These are phyloP conservation scores for Cutaneotrichosporon mucoides DNA, from an alignment of 1,284 basidiomycete genomes.

Conservation along the genomic window DNA sequence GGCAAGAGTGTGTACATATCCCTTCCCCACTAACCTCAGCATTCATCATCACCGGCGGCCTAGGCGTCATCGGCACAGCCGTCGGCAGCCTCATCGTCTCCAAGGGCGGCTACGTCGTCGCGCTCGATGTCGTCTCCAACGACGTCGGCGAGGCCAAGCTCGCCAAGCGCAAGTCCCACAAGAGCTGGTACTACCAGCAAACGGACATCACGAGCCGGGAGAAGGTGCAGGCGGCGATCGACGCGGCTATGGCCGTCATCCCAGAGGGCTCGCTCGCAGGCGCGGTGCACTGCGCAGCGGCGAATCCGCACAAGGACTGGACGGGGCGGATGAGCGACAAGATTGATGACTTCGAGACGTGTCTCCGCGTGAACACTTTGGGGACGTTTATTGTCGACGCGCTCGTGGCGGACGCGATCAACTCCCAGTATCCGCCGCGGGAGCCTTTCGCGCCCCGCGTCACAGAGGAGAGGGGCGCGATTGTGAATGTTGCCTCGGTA, in stretches of 20 bases:
- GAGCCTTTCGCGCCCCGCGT: not conserved
- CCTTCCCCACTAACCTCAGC: not conserved
- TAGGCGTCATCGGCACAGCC: constrained; percentile 3
- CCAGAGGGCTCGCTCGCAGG: constrained; percentile 21
- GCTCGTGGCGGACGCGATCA: constrained; percentile 24
- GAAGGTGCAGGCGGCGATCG: constrained; percentile 6
- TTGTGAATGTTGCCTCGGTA: constrained; percentile 24
- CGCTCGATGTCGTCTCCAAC: not conserved
- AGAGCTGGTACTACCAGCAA: constrained; percentile 9
- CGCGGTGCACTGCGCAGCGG: constrained; percentile 26
- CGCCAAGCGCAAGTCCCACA: too few relatives aligned
- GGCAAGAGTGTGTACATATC: constrained; percentile 3
- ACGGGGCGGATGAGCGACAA: constrained; percentile 6
- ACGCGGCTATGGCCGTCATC: constrained; percentile 3
- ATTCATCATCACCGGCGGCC: constrained; percentile 7
- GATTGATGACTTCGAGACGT: constrained; percentile 17
- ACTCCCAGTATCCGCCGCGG: constrained; percentile 11
- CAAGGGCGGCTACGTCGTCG: constrained; percentile 5
- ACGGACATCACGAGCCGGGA: constrained; percentile 11
- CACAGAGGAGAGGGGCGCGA: constrained; percentile 22
- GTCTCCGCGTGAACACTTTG: constrained; percentile 15
- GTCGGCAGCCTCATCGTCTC: not conserved
- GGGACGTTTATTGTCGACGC: constrained; percentile 25
- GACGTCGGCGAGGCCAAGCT: not conserved
- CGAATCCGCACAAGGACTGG: constrained; percentile 9